A percentile compares a stretch with the other conserved stretches of the same genome.
Conservation (phyloP, 495 filamentous ascomycete species). For the Neurospora sp. region DNA sequence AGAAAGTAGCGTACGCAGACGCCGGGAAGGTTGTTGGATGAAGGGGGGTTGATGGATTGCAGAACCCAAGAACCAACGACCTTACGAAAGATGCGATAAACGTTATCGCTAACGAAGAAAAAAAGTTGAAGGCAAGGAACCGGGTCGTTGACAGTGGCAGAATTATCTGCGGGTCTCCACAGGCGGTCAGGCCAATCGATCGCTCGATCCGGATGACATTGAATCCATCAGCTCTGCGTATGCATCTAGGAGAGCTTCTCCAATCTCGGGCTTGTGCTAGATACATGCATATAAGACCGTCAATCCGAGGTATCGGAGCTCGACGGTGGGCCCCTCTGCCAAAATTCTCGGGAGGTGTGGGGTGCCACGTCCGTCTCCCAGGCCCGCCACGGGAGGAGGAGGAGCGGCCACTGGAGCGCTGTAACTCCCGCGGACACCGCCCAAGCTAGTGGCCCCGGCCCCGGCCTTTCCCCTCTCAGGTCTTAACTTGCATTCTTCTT, state of each 20-base stretch:
- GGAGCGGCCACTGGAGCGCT: not conserved
- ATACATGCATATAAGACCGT: not conserved
- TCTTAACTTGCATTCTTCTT: not conserved
- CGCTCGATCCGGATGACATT: not conserved
- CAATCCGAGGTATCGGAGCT: not conserved
- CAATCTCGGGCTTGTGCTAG: not conserved
- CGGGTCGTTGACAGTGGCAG: conserved; percentile 9
- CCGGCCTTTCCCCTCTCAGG: not conserved
- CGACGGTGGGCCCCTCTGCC: not conserved
- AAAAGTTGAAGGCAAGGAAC: conserved; percentile 13
- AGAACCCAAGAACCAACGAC: not conserved
- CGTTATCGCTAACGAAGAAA: conserved; percentile 11
- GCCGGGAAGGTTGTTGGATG: not conserved
- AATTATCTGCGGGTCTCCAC: not conserved
- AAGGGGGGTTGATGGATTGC: not conserved
- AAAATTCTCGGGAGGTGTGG: not conserved
- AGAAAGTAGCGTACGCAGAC: not conserved
- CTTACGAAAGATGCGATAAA: not conserved
- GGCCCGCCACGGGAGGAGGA: not conserved
- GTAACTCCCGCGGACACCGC: not conserved
- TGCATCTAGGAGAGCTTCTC: not conserved
- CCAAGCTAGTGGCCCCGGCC: conserved; percentile 1
- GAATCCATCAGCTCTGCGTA: not conserved
- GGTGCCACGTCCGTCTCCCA: not conserved
- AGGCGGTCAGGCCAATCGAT: conserved; percentile 3